These are phyloP conservation scores for Xerophyta viscosa DNA, from an alignment of 106 monocot genomes.

Conservation along the genomic window DNA sequence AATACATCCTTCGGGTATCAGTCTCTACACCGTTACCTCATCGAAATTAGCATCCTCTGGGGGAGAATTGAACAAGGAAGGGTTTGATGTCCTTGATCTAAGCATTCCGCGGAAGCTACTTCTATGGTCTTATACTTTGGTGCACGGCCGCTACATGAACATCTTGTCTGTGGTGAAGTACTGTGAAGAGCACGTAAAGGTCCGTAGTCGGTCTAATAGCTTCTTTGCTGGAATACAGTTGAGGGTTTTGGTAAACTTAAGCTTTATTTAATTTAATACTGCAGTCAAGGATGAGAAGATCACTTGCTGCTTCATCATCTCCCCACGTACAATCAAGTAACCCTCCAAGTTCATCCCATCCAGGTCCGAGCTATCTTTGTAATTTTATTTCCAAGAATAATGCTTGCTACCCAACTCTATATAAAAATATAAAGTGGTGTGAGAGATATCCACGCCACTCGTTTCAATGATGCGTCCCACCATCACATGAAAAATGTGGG, in stretches of 20 bases:
- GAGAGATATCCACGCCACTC: too few species aligned
- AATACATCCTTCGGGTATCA: constrained; percentile 78
- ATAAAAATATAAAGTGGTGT: too few species aligned
- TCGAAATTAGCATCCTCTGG: constrained; percentile 31
- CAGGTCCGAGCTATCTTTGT: constrained; percentile 18
- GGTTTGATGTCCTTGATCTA: constrained; percentile 52
- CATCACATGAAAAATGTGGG: too few species aligned
- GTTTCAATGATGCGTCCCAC: too few species aligned
- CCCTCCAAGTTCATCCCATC: constrained; percentile 8
- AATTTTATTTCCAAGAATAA: background rate
- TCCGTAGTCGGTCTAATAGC: constrained; percentile 1
- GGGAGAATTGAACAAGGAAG: constrained; percentile 20
- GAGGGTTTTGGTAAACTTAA: background rate
- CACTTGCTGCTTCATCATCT: constrained; percentile 9
- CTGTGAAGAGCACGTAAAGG: constrained; percentile 88
- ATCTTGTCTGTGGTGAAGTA: constrained; percentile 77
- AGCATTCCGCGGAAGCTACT: constrained; percentile 98
- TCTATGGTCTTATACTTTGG: constrained; percentile 77
- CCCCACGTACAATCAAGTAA: constrained; percentile 9
- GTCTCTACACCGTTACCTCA: constrained; percentile 46
- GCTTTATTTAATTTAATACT: background rate
- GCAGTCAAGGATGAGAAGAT: constrained; percentile 50
- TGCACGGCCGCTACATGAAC: constrained; percentile 82
- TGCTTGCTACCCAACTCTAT: too few species aligned
- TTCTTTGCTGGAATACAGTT: background rate